These are phyloP conservation scores for Phylloboletellus chloephorus DNA, from an alignment of 1,284 basidiomycete genomes.

Conservation along the genomic window DNA sequence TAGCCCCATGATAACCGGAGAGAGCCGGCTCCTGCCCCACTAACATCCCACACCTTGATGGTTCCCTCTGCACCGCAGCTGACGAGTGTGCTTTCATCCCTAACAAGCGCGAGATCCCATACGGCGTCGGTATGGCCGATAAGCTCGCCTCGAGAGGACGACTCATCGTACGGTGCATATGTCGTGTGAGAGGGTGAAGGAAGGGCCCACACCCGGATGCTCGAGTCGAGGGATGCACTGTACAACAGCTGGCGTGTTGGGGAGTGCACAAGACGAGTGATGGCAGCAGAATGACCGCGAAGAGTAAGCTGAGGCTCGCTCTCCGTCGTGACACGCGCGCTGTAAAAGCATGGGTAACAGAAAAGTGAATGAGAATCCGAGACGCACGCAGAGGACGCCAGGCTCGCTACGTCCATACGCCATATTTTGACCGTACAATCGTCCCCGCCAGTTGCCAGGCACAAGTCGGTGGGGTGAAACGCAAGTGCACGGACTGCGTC, in stretches of 20 bases:
- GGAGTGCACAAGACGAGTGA: constrained; percentile 86
- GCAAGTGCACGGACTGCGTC: constrained; percentile 88
- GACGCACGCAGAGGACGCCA: constrained; percentile 69
- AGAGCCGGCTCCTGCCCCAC: constrained; percentile 50
- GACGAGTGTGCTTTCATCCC: constrained; percentile 76
- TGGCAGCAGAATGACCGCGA: constrained; percentile 88
- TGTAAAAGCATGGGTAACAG: constrained; percentile 29
- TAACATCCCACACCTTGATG: constrained; percentile 91
- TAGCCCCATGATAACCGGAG: constrained; percentile 78
- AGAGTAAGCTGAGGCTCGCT: constrained; percentile 88
- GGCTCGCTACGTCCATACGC: constrained; percentile 71
- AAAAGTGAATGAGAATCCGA: constrained; percentile 8
- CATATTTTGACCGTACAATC: constrained; percentile 96
- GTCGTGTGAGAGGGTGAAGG: constrained; percentile 69
- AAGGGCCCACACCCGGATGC: constrained; percentile 87
- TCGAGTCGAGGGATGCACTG: constrained; percentile 90
- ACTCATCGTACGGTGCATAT: constrained; percentile 85
- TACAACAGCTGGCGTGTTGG: constrained; percentile 74
- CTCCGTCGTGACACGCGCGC: constrained; percentile 65
- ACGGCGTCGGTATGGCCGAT: constrained; percentile 93
- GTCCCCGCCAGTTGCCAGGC: constrained; percentile 87
- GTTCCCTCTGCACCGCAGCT: constrained; percentile 88
- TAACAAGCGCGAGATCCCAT: constrained; percentile 84
- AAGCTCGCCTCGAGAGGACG: constrained; percentile 71
- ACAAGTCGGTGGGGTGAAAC: constrained; percentile 80